These are phyloP conservation scores for Lactarius hatsudake DNA, from an alignment of 768 basidiomycete genomes.

Conservation along the genomic window DNA sequence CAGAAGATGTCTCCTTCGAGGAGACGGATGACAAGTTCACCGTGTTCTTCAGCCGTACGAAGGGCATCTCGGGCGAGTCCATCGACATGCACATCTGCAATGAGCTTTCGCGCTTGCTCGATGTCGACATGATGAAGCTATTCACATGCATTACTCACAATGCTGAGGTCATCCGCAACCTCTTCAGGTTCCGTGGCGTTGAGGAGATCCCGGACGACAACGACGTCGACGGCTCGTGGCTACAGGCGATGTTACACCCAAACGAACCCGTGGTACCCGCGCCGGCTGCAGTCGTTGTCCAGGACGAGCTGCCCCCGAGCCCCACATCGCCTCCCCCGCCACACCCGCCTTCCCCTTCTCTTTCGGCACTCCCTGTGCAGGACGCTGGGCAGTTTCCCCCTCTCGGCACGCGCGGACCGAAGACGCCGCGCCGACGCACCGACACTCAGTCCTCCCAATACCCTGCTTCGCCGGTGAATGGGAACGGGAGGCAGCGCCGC, in stretches of 20 bases:
- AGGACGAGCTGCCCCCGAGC: not conserved
- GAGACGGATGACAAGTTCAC: constrained; percentile 17
- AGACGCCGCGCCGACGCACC: not conserved
- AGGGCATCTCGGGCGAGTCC: not conserved
- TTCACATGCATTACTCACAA: constrained; percentile 8
- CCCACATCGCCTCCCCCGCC: not conserved
- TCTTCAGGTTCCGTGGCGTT: constrained; percentile 4
- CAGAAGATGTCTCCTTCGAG: constrained; percentile 9
- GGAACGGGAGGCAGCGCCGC: constrained; percentile 8
- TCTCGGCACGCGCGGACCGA: not conserved
- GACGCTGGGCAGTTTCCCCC: constrained; percentile 3
- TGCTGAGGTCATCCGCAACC: not conserved
- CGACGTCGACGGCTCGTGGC: constrained; percentile 9
- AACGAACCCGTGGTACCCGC: constrained; percentile 13
- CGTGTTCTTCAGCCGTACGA: constrained; percentile 12
- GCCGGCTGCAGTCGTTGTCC: not conserved
- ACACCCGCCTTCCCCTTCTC: not conserved
- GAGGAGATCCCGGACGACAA: constrained; percentile 10
- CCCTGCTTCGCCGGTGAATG: not conserved
- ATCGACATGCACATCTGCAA: constrained; percentile 10
- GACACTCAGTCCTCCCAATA: not conserved
- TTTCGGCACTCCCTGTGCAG: not conserved
- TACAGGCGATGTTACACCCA: constrained; percentile 18
- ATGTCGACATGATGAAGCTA: constrained; percentile 1
- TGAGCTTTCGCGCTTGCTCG: constrained; percentile 13